Percentiles rank a stretch among this genome's conserved stretches.
Conservation (phyloP, 805 yeast genomes). For the Tetrapisispora fleetii region DNA sequence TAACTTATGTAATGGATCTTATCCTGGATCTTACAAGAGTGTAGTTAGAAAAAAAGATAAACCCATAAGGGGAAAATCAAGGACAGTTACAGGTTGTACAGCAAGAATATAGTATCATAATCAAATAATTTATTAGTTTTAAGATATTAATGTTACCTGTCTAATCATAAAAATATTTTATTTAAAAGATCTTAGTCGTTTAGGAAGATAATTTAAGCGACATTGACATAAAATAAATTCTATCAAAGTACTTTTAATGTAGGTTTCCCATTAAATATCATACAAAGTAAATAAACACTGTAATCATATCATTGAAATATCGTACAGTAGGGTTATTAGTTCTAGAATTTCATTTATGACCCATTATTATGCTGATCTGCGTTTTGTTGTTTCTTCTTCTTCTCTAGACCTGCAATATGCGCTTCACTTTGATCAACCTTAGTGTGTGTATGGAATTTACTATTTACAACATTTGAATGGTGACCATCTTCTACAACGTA, state of each 20-base stretch:
- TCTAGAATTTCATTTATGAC: background rate
- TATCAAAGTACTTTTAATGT: background rate
- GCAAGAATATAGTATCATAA: too few relatives aligned
- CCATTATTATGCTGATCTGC: background rate
- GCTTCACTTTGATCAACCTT: constrained; percentile 89
- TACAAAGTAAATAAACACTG: background rate
- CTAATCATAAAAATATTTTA: too few relatives aligned
- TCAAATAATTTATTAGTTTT: too few relatives aligned
- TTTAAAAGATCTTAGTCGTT: too few relatives aligned
- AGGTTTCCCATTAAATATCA: background rate
- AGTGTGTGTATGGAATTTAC: constrained; percentile 69
- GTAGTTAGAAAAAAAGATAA: too few relatives aligned
- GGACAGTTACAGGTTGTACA: too few relatives aligned
- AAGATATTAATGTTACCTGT: too few relatives aligned
- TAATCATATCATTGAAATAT: too few relatives aligned
- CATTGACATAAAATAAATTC: background rate
- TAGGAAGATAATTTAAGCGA: background rate
- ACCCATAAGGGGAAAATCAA: too few relatives aligned
- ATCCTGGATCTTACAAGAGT: too few relatives aligned
- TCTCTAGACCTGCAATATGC: constrained; percentile 87
- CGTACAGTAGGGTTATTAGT: background rate
- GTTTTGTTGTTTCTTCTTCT: constrained; percentile 41
- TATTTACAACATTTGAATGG: constrained; percentile 32
- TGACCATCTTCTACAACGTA: constrained; percentile 28
- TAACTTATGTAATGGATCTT: too few relatives aligned